phyloP scores from a whole-genome alignment of 176 grass and related monocot genomes.

The Tillandsia fasciculata region DNA sequence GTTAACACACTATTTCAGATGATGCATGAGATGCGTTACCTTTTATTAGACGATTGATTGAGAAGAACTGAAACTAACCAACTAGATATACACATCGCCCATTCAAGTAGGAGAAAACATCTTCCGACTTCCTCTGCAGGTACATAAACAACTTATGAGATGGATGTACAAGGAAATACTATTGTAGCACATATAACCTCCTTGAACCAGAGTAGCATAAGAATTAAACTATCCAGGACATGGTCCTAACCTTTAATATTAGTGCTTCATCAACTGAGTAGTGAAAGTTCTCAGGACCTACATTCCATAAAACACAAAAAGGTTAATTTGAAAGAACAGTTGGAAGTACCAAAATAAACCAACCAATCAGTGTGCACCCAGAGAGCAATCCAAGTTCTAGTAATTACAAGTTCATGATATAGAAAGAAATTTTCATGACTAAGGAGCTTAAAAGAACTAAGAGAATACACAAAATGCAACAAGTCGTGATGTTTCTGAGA shows the following conservation, averaged over 20 bases:
- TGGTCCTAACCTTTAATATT: constrained; percentile 47
- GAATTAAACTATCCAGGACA: background rate
- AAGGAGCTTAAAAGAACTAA: too few species aligned
- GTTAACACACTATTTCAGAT: background rate
- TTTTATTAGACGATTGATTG: background rate
- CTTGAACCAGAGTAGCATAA: background rate
- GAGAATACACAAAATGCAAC: too few species aligned
- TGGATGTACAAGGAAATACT: background rate
- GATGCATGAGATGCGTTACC: background rate
- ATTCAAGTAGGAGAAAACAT: constrained; percentile 57
- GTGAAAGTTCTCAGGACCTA: constrained; percentile 47
- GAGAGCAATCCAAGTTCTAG: background rate
- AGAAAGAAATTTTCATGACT: too few species aligned
- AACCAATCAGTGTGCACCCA: background rate
- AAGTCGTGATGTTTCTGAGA: too few species aligned
- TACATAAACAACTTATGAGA: constrained; percentile 19
- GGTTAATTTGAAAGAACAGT: constrained; percentile 4
- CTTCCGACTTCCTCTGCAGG: constrained; percentile 68
- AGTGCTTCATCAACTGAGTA: constrained; percentile 52
- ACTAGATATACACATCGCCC: constrained; percentile 73
- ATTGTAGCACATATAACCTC: background rate
- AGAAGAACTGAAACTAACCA: constrained; percentile 40
- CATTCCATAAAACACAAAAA: constrained; percentile 19
- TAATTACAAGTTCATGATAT: too few species aligned
- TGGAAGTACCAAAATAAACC: background rate